Conservation (phyloP, 495 filamentous ascomycete genomes). For the Hypoxylon crocopeplum region DNA sequence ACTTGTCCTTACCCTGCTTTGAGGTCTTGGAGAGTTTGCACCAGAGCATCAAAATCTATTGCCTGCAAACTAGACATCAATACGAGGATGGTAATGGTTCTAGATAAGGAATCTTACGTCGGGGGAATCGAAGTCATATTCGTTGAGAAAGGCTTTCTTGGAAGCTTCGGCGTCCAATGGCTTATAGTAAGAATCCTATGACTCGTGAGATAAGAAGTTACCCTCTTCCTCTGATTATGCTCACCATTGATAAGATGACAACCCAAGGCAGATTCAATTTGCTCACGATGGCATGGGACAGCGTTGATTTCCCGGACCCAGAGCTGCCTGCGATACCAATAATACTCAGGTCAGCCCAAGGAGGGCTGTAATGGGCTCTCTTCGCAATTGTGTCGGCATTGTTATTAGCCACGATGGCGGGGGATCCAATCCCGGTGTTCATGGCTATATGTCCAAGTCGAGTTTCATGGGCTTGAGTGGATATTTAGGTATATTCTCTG, state of each 20-base stretch:
- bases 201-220: slow-evolving; percentile 23
- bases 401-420: slow-evolving; percentile 35
- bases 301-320: slow-evolving; percentile 95
- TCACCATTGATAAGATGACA: slow-evolving; percentile 93
- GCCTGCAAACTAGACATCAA: slow-evolving; percentile 54
- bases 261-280: slow-evolving; percentile 96
- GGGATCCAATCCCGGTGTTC: slow-evolving; percentile 35
- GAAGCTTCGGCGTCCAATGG: slow-evolving; percentile 76
- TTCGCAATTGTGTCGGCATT: slow-evolving; percentile 48
- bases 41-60: slow-evolving; percentile 91
- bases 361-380: slow-evolving; percentile 80
- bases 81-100: background rate
- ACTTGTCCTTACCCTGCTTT: slow-evolving; percentile 78
- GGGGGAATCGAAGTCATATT: slow-evolving; percentile 95
- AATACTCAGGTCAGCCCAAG: slow-evolving; percentile 92
- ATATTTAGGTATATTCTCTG: background rate
- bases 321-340: slow-evolving; percentile 96
- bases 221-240: slow-evolving; percentile 16
- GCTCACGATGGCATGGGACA: slow-evolving; percentile 88
- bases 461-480: no score
- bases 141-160: slow-evolving; percentile 78
- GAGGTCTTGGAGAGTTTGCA: slow-evolving; percentile 79
- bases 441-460: slow-evolving; percentile 17
- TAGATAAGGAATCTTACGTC: slow-evolving; percentile 50
- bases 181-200: slow-evolving; percentile 96